These are phyloP conservation scores for Fagopyrum tataricum DNA, from an alignment of 148 eudicot genomes.

Conservation along the genomic window DNA sequence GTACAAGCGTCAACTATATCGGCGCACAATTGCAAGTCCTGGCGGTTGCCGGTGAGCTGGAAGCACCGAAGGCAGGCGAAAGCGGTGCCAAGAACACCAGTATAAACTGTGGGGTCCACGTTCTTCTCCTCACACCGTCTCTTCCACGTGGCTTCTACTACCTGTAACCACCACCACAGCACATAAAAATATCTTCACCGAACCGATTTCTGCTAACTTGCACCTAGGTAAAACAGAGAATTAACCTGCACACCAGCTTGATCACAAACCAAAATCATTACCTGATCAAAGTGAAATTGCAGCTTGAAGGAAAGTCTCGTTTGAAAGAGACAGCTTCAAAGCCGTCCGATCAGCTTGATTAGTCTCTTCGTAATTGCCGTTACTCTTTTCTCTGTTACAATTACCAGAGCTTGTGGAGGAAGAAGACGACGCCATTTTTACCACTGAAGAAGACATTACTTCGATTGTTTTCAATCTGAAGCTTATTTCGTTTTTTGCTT, in stretches of 20 bases:
- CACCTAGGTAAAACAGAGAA: not conserved
- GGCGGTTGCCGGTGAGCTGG: conserved; percentile 38
- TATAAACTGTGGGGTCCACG: conserved; percentile 38
- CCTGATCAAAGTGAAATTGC: conserved; percentile 54
- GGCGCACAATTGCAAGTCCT: conserved; percentile 38
- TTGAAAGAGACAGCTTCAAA: conserved; percentile 23
- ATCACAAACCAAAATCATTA: not conserved
- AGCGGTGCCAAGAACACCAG: conserved; percentile 63
- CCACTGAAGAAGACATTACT: conserved; percentile 19
- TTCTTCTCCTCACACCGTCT: not conserved
- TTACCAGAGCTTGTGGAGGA: not conserved
- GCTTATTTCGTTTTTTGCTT: not conserved
- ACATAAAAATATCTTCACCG: not conserved
- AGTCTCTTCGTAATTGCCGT: conserved; percentile 17
- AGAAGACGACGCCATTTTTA: conserved; percentile 19
- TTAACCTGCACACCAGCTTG: not conserved
- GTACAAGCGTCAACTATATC: conserved; percentile 48
- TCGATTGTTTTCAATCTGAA: not conserved
- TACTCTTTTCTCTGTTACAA: conserved; percentile 6
- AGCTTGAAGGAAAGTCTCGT: conserved; percentile 32
- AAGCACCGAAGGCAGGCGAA: conserved; percentile 54
- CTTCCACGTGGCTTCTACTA: conserved; percentile 50
- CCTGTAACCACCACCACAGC: conserved; percentile 23
- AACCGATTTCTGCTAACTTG: not conserved
- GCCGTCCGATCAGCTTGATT: conserved; percentile 27